Base-by-base conservation (phyloP, 371 early-diverging fungal genomes). In the Apophysomyces variabilis region DNA sequence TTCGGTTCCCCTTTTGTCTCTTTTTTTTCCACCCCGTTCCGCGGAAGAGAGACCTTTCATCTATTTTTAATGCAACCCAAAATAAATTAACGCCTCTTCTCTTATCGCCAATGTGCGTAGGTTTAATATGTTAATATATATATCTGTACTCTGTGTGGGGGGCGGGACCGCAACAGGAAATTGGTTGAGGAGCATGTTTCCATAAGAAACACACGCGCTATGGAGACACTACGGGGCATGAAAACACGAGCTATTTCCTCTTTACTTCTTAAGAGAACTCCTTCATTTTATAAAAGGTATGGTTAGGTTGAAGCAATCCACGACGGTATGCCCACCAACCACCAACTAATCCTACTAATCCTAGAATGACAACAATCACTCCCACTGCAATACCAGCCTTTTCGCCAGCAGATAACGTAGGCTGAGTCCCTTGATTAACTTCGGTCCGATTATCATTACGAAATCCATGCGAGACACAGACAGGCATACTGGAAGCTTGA, bases 351-450 rank as follows among this genome's bases (percentile, higher is more conserved):
- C 32, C 32, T 26, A 58, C 70, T 11, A 69, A 41, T 37, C 60
- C 70, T 12, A 64, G 64, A 35, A 73, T 75, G 58, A 64, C 73
- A 21, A 67, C 71, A n/a, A 77, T 47, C 0, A 77, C 79, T 43
- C 79, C 82, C 7, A 82, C 60, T 18, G 78, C 77, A 13, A 82
- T 64, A 43, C 79, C 79, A 11, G 72, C 76, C 67, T 75, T 79
- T 44, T 67, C 76, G 14, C 82, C 79, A n/a, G 68, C 65, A 0
- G 69, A 67, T 9, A 78, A 58, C 41, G 0, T 69, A 65, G 11
- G 43, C 39, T 44, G 44, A 21, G 21, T 50, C 54, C 21, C 7
- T 9, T 21, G 50, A 11, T 39, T 50, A 18, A 26, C 11, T 45
- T 21, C 16, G 9, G 64, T 38, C 47, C 12, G 12, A 38, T 50